These are phyloP conservation scores for Sugiyamaella floridensis DNA, from an alignment of 805 yeast genomes.

Conservation along the genomic window DNA sequence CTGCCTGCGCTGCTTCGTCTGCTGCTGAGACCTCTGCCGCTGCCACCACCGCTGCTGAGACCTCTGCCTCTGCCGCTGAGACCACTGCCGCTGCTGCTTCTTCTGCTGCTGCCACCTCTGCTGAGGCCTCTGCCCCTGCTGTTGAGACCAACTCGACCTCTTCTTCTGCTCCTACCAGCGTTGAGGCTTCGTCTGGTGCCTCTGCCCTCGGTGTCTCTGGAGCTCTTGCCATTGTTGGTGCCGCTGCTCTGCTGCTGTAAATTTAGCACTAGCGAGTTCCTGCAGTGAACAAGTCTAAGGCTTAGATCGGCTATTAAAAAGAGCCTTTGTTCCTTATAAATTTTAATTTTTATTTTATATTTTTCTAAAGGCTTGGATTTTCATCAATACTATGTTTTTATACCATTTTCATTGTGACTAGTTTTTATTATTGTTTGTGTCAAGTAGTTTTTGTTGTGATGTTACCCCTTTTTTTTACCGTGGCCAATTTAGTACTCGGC, in stretches of 20 bases:
- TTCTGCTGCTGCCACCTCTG: conserved; percentile 1
- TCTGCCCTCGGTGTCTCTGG: conserved; percentile 11
- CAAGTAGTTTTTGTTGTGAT: no score
- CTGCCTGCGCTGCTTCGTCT: conserved; percentile 9
- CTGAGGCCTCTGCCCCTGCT: no score
- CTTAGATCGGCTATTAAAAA: neutral
- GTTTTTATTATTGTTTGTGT: no score
- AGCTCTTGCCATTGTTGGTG: conserved; percentile 19
- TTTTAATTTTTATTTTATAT: no score
- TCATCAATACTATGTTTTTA: neutral
- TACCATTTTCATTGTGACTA: neutral
- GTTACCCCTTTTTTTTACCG: no score
- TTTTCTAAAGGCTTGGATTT: neutral
- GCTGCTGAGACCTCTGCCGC: conserved; percentile 11
- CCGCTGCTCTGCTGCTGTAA: conserved; percentile 16
- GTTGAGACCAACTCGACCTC: conserved; percentile 2
- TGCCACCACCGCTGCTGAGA: conserved; percentile 13
- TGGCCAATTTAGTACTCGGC: no score
- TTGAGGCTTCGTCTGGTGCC: conserved; percentile 18
- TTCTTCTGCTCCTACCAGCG: conserved; percentile 6
- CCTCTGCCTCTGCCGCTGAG: conserved; percentile 9
- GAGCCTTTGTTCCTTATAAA: neutral
- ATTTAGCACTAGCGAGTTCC: neutral
- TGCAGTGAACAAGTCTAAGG: neutral
- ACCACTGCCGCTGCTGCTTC: conserved; percentile 2